Evolutionary conservation across 208 protist genomes (phyloP).

Genomic region (Leishmania martiniquensis): DNA sequence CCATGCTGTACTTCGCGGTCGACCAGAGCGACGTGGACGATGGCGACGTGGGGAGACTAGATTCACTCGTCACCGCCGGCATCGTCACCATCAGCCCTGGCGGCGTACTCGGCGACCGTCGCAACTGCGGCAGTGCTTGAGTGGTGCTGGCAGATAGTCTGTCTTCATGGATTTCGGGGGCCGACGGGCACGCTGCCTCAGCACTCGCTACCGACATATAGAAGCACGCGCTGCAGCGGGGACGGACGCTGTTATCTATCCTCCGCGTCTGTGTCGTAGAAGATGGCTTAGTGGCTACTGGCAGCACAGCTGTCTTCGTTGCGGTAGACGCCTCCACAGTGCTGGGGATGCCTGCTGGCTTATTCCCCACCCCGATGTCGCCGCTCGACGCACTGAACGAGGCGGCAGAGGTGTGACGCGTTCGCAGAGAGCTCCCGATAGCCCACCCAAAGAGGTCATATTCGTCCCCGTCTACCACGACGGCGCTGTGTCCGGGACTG

Average conservation of each 20-base stretch:
- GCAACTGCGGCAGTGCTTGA: too few species aligned
- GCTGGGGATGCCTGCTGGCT: neutral
- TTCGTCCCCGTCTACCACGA: conserved; percentile 15
- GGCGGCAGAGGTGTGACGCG: neutral
- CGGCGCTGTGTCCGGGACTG: neutral
- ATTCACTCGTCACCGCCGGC: neutral
- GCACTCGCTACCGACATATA: neutral
- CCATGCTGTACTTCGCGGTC: conserved; percentile 10
- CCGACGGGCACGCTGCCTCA: neutral
- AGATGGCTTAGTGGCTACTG: neutral
- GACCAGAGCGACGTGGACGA: neutral
- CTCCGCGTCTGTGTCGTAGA: neutral
- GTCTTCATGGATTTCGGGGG: neutral
- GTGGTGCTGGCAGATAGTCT: neutral
- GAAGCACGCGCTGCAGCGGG: neutral
- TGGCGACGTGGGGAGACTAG: neutral
- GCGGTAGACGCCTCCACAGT: neutral
- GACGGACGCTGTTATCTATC: neutral
- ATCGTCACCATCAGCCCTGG: neutral
- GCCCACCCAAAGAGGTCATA: conserved; percentile 24
- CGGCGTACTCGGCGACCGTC: neutral
- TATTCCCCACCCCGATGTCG: neutral
- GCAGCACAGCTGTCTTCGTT: neutral
- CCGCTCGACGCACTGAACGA: neutral
- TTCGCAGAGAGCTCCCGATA: neutral